phyloP scores from a whole-genome alignment of 345 rosid species.

The Salix koriyanagi region DNA sequence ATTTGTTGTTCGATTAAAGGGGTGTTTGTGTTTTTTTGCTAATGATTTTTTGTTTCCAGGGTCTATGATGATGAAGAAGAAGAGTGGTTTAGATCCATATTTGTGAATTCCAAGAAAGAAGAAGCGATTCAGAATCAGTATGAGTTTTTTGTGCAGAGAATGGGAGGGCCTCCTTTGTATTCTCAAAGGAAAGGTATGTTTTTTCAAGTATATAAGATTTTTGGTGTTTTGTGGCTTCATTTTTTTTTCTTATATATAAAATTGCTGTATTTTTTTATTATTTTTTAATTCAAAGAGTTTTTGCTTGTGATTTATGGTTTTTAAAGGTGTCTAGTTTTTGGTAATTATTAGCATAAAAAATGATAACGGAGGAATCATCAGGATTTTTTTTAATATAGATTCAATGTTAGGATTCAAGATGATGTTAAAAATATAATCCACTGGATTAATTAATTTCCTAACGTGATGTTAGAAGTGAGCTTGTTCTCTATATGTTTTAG shows the following conservation, averaged over 20 bases:
- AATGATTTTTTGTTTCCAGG: constrained; percentile 28
- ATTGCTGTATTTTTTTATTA: neutral
- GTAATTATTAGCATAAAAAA: neutral
- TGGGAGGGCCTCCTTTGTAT: constrained; percentile 91
- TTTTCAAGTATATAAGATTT: neutral
- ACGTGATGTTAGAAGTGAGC: neutral
- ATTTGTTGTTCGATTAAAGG: neutral
- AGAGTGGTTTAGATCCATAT: constrained; percentile 82
- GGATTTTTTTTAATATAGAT: neutral
- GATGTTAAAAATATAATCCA: neutral
- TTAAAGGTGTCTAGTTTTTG: neutral
- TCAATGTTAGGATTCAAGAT: neutral
- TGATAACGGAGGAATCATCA: neutral
- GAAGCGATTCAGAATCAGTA: constrained; percentile 87
- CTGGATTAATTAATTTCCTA: neutral
- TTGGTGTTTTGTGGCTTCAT: no score
- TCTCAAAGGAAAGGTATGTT: constrained; percentile 71
- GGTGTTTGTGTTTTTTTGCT: neutral
- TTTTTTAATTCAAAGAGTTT: no score
- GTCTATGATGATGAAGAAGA: constrained; percentile 83
- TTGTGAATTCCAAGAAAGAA: constrained; percentile 67
- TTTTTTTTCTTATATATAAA: neutral
- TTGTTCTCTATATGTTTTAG: neutral
- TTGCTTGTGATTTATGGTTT: neutral
- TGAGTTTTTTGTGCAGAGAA: constrained; percentile 87